Base-by-base conservation (phyloP, 2,329 filamentous ascomycete genomes). In the Cladosporium austrohemisphaericum region DNA sequence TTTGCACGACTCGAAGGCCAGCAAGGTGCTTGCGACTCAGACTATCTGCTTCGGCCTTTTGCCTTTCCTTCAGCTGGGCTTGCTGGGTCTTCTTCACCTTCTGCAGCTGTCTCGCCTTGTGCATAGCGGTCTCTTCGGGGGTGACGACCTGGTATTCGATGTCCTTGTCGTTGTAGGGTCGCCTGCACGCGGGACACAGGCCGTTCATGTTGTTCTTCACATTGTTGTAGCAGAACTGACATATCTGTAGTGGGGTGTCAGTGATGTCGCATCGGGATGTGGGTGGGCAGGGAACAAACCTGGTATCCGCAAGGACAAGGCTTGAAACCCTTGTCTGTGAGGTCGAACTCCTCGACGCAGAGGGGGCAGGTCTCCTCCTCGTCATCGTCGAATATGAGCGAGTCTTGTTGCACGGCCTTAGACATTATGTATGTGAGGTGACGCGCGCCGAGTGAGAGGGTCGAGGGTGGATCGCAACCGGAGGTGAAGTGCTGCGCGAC, bases 171-270 rank as follows among this genome's bases (percentile, higher is more conserved):
- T 96, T 90, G 69, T 98, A 98, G 5, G 89, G 86, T 67, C 93
- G 81, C 71, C 93, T 83, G 68, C 93, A 98, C 59, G 95, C 95
- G n/a, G 93, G 93, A 69, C 93, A 98, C 51, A 96, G 79, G 28
- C 92, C 91, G 66, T 96, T 97, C 80, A 95, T 90, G 62, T 96
- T 96, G 61, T 87, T 95, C 73, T 94, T 95, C 68, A 98, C 94
- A 68, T 97, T 98, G 73, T 98, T 96, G 76, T 92, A 98, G 74
- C 93, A 98, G 72, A 98, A 98, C 76, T 98, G 94, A 71, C 93
- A 98, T 68, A 98, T 92, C 91, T 96, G 63, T 29, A 29, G 10
- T 28, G 13, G 14, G 5, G 31, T 20, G 50, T 57, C 40, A 60
- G 57, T 32, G 36, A 14, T 31, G 31, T 31, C 32, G 28, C 41